Evolutionary conservation across 2,329 filamentous ascomycete genomes (phyloP).

Genomic region (Xylaria sp.): DNA sequence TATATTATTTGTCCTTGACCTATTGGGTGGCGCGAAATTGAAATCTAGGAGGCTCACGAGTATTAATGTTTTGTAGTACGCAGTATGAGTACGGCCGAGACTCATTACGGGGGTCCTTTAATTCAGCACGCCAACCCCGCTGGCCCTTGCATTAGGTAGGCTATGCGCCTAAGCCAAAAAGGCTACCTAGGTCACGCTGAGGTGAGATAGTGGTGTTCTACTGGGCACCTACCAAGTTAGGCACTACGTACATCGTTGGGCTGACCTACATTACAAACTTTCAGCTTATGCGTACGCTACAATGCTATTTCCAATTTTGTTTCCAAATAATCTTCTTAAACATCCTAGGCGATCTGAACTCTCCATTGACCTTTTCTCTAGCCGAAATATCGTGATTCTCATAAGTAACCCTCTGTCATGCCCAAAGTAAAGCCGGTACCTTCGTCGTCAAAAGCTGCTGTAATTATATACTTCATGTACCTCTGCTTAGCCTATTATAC

Average conservation of each 20-base stretch:
- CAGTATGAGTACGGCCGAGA: background rate
- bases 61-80: background rate
- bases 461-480: background rate
- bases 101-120: background rate
- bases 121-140: background rate
- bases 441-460: background rate
- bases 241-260: no score
- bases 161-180: background rate
- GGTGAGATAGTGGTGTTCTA: background rate
- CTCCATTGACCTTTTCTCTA: background rate
- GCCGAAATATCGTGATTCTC: background rate
- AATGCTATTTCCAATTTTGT: background rate
- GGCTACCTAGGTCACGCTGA: background rate
- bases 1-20: background rate
- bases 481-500: background rate
- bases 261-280: background rate
- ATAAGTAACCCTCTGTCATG: background rate
- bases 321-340: background rate
- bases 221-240: background rate
- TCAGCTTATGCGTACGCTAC: background rate
- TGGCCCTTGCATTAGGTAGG: no score
- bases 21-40: background rate
- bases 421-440: background rate
- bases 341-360: background rate
- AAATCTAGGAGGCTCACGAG: slow-evolving; percentile 8